phyloP scores from a whole-genome alignment of 805 yeast species.

The Spathaspora hagerdaliae region DNA sequence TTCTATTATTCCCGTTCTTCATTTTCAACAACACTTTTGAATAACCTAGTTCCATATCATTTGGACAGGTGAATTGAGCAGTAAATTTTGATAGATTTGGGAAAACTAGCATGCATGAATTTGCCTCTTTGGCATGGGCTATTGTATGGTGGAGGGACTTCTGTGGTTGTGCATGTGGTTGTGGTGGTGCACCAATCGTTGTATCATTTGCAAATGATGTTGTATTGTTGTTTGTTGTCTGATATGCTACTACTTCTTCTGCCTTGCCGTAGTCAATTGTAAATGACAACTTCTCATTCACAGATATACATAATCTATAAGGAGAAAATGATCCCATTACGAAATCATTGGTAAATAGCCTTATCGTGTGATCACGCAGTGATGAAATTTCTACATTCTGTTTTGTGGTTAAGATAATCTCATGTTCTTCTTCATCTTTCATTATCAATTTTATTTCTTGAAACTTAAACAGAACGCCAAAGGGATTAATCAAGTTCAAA shows the following conservation, averaged over 20 bases:
- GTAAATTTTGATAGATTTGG: conserved; percentile 19
- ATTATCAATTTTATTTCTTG: conserved; percentile 18
- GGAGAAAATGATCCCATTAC: conserved; percentile 9
- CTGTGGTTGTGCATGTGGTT: too few species aligned
- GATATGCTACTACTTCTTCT: too few species aligned
- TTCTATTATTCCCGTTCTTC: conserved; percentile 25
- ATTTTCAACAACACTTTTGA: conserved; percentile 22
- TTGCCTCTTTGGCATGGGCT: not conserved
- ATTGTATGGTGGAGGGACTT: not conserved
- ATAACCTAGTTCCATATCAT: conserved; percentile 22
- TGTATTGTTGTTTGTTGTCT: not conserved
- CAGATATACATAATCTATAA: not conserved
- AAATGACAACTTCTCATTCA: conserved; percentile 6
- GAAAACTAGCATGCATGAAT: conserved; percentile 7
- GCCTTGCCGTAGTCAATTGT: conserved; percentile 1
- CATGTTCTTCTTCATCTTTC: conserved; percentile 3
- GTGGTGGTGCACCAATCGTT: too few species aligned
- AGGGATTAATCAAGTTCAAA: conserved; percentile 27
- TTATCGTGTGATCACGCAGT: conserved; percentile 2
- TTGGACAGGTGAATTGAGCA: conserved; percentile 24
- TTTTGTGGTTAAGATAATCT: not conserved
- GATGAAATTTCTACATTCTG: conserved; percentile 5
- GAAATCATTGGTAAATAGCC: conserved; percentile 7
- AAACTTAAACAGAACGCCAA: conserved; percentile 19
- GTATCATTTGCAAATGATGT: too few species aligned